Base-by-base conservation (phyloP, 2,329 filamentous ascomycete genomes). In the Pseudogymnoascus sp. region DNA sequence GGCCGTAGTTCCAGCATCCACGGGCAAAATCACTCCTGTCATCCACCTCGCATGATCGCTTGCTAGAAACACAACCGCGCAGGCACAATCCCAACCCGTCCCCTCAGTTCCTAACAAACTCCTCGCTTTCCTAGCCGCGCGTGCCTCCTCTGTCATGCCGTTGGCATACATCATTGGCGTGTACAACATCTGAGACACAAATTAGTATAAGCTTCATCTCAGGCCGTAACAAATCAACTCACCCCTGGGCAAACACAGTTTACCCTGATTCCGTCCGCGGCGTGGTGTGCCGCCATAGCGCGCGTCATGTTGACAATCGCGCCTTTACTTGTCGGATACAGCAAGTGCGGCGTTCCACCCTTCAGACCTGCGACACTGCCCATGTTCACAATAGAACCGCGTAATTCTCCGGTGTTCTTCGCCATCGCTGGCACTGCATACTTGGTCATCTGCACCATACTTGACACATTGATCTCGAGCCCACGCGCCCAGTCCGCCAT, bases 391-490 rank as follows among this genome's bases (percentile, higher is more conserved):
- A 87, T 83, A 39, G 73, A 78, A 4, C 83, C 82, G 63, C 77
- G 75, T 62, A 74, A 69, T 63, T 69, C 40, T 80, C 76, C 0
- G 3, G 78, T 73, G 62, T 87, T 86, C 63, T 75, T 76, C 23
- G 67, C 66, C 85, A 88, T 88, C 2, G 75, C 80, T 0, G 85
- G 85, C 31, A 89, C 80, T 0, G 80, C 80, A 67, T 82, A 81
- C 69, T 86, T 86, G 21, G 77, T 76, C 84, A 88, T 87, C 62
- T 81, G 76, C 36, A 88, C 80, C 85, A 88, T 88, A 67, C 81
- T 85, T 3, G 79, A 79, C 4, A 88, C 83, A 69, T 88, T 88
- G 57, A 87, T 75, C 59, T 85, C 79, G 62, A 89, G 76, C 0
- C 80, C 78, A 62, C 77, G 78, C 0, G 80, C 76, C 83, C 83